phyloP scores from a whole-genome alignment of 2,329 filamentous ascomycete genomes.

The Monosporascus sp. region DNA sequence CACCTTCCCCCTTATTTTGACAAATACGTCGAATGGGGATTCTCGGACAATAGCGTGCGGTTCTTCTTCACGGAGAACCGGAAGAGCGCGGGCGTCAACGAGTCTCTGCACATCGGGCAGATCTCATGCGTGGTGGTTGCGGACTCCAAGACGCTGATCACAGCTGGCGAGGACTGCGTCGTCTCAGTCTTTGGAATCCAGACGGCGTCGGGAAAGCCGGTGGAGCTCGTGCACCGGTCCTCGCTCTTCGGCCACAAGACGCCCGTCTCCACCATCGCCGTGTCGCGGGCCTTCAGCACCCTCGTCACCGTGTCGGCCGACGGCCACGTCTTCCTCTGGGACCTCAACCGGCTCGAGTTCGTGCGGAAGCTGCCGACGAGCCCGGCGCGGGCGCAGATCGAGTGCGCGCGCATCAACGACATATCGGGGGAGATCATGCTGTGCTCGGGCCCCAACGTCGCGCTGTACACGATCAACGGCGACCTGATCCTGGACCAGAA shows the following conservation, averaged over 20 bases:
- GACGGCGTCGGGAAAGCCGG: slow-evolving; percentile 57
- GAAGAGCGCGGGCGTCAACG: slow-evolving; percentile 79
- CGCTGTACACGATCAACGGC: slow-evolving; percentile 85
- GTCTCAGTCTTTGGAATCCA: slow-evolving; percentile 76
- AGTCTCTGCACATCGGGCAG: slow-evolving; percentile 89
- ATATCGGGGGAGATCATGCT: slow-evolving; percentile 85
- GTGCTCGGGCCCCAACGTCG: slow-evolving; percentile 68
- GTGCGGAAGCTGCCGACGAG: slow-evolving; percentile 66
- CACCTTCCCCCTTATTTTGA: slow-evolving; percentile 85
- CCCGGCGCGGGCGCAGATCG: slow-evolving; percentile 29
- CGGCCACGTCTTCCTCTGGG: slow-evolving; percentile 85
- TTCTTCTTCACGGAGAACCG: slow-evolving; percentile 84
- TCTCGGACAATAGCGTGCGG: slow-evolving; percentile 84
- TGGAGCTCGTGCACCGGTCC: slow-evolving; percentile 73
- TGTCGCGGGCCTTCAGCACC: slow-evolving; percentile 82
- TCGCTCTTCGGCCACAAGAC: slow-evolving; percentile 88
- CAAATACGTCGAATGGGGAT: slow-evolving; percentile 94
- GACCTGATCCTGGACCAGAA: slow-evolving; percentile 76
- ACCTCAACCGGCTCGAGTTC: slow-evolving; percentile 84
- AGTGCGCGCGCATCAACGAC: slow-evolving; percentile 84
- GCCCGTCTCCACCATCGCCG: slow-evolving; percentile 74
- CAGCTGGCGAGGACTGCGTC: slow-evolving; percentile 87
- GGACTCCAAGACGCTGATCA: slow-evolving; percentile 86
- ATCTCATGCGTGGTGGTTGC: slow-evolving; percentile 79
- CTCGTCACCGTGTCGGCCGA: slow-evolving; percentile 79